phyloP scores from a whole-genome alignment of 768 basidiomycete genomes.

The Lentinula edodes region DNA sequence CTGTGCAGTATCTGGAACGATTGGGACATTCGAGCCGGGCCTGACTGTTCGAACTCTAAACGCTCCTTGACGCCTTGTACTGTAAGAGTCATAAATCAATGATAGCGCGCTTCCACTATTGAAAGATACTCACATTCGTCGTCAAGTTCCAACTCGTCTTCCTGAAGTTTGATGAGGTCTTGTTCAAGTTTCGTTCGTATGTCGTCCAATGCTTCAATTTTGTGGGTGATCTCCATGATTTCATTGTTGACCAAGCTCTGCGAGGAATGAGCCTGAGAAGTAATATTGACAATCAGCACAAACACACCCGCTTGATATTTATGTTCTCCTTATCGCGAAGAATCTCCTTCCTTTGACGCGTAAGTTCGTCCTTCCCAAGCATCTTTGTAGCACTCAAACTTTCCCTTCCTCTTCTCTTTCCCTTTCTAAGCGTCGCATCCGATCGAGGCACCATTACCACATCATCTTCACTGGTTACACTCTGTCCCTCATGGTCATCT shows the following conservation, averaged over 20 bases:
- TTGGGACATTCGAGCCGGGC: conserved; percentile 25
- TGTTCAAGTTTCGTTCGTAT: conserved; percentile 78
- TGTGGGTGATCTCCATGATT: conserved; percentile 82
- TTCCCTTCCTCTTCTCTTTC: conserved; percentile 53
- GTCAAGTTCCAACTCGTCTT: conserved; percentile 95
- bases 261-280: conserved; percentile 10
- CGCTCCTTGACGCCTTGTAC: conserved; percentile 90
- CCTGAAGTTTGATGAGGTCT: conserved; percentile 80
- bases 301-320: conserved; percentile 76
- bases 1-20: conserved; percentile 47
- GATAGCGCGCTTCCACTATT: neutral
- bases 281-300: neutral
- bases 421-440: conserved; percentile 31
- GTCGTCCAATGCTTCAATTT: conserved; percentile 80
- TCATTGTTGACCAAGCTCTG: conserved; percentile 85
- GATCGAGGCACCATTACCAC: conserved; percentile 55
- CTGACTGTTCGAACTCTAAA: conserved; percentile 58
- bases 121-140: conserved; percentile 70
- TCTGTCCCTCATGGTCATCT: conserved; percentile 51
- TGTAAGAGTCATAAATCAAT: conserved; percentile 23
- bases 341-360: conserved; percentile 82
- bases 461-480: conserved; percentile 71
- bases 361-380: conserved; percentile 80
- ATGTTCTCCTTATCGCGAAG: conserved; percentile 88
- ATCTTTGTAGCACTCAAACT: conserved; percentile 65